These are phyloP conservation scores for Xylariaceae sp. DNA, from an alignment of 2,329 filamentous ascomycete species.

Conservation along the genomic window DNA sequence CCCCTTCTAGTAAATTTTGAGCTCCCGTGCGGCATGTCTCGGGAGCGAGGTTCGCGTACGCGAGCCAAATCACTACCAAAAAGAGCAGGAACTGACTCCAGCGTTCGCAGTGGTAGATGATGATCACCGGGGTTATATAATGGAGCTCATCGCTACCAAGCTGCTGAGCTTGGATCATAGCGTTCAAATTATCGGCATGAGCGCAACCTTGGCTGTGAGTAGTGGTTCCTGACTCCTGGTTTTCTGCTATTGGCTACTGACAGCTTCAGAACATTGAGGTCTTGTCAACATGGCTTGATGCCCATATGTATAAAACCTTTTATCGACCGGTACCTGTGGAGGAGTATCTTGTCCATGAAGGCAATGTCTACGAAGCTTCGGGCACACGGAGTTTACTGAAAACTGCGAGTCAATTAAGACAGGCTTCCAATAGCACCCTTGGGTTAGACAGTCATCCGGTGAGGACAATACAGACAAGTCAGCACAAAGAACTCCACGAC, in stretches of 20 bases:
- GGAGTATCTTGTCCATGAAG: constrained; percentile 76
- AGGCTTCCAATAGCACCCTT: constrained; percentile 42
- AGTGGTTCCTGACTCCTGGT: not conserved
- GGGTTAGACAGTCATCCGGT: constrained; percentile 49
- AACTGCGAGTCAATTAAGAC: constrained; percentile 59
- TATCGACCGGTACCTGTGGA: constrained; percentile 79
- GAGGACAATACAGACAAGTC: constrained; percentile 61
- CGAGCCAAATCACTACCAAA: too few relatives aligned
- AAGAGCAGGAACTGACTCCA: too few relatives aligned
- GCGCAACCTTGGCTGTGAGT: constrained; percentile 74
- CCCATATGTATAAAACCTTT: constrained; percentile 73
- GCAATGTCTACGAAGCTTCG: constrained; percentile 68
- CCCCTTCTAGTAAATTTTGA: too few relatives aligned
- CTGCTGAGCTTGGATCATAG: constrained; percentile 70
- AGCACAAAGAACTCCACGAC: constrained; percentile 67
- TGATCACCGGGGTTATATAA: constrained; percentile 74
- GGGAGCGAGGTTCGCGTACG: too few relatives aligned
- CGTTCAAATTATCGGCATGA: constrained; percentile 80
- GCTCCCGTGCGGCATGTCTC: too few relatives aligned
- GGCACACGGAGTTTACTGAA: constrained; percentile 65
- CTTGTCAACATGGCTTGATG: constrained; percentile 73
- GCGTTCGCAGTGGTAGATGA: constrained; percentile 86
- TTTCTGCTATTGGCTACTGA: constrained; percentile 19
- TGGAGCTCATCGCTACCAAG: constrained; percentile 78
- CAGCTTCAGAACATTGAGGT: constrained; percentile 68